Base-by-base conservation (phyloP, 2,329 filamentous ascomycete genomes). In the Pseudopithomyces maydicus region DNA sequence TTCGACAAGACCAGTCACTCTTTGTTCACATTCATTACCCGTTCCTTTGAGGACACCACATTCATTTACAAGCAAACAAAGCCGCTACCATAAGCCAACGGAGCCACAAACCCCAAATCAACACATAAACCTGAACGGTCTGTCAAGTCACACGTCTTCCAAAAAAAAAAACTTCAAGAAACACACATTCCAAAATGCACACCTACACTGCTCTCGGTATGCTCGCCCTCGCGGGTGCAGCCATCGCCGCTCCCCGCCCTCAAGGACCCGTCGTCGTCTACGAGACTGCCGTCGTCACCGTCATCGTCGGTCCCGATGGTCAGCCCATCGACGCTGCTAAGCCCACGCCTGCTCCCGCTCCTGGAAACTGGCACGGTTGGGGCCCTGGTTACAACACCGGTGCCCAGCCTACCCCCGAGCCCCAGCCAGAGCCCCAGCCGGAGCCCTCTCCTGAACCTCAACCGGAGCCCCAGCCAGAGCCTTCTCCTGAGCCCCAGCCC, bases 131-230 rank as follows among this genome's bases (percentile, higher is more conserved):
- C 44, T 22, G 11, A 33, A 39, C 29, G 4, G 8, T 19, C 41
- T 41, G 49, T 48, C 33, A 55, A 51, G 19, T 48, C 45, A 42
- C 36, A 38, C 35, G 12, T 47, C 17, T 42, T n/a, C 17, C 44
- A 12, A 38, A 17, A 38, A 38, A 23, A 29, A 46, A 41, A 48
- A 42, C 48, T 35, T n/a, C 39, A 59, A 49, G 55, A 54, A n/a
- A n/a, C n/a, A n/a, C n/a, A n/a, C n/a, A n/a, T n/a, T 59, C 61
- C 64, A 73, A 62, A 41, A 74, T 74, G 72, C 67, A 68, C 55
- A 55, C 64, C 59, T 36, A 65, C 51, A 62, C 65, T 54, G 58
- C 65, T 51, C 51, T 66, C 35, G 57, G 61, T 48, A 52, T 72
- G 56, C 66, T 71, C 53, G 71, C 70, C 68, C 65, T 74, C 52